A percentile compares a stretch with the other conserved stretches of the same genome.
Evolutionary conservation across 129 eudicot species (phyloP).

Genomic region (Flaveria trinervia): DNA sequence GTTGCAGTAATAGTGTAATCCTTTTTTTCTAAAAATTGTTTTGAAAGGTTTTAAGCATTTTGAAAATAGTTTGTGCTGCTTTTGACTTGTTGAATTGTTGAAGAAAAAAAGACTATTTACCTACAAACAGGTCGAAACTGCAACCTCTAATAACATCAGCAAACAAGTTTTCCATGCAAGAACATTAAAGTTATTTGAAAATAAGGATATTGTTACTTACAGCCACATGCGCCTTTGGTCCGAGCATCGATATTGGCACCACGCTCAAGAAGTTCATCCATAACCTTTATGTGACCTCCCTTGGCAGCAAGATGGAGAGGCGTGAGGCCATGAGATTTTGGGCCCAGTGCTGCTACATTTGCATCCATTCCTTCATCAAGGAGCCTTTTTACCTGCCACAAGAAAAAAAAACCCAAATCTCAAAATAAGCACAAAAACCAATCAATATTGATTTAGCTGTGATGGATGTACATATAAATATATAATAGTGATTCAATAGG

Average conservation of each 20-base stretch:
- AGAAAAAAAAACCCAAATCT: not conserved
- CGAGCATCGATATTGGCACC: conserved; percentile 99
- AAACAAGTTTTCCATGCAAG: not conserved
- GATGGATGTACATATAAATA: not conserved
- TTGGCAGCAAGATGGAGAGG: conserved; percentile 99
- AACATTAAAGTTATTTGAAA: not conserved
- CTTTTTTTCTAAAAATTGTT: not conserved
- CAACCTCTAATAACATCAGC: not conserved
- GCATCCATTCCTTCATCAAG: conserved; percentile 48
- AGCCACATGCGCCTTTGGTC: conserved; percentile 96
- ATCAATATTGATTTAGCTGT: not conserved
- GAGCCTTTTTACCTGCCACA: conserved; percentile 41
- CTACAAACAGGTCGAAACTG: not conserved
- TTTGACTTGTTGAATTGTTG: not conserved
- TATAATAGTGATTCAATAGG: not conserved
- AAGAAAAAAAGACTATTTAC: not conserved
- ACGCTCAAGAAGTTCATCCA: conserved; percentile 85
- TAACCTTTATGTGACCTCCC: conserved; percentile 85
- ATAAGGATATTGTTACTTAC: conserved; percentile 45
- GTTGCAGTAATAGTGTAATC: not conserved
- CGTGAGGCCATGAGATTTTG: conserved; percentile 84
- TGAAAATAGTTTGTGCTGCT: not conserved
- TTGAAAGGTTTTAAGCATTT: not conserved
- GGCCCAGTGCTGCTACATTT: conserved; percentile 81
- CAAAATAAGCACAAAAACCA: not conserved